These are phyloP conservation scores for Zygosaccharomyces sapae DNA, from an alignment of 1,139 yeast genomes.

Conservation along the genomic window DNA sequence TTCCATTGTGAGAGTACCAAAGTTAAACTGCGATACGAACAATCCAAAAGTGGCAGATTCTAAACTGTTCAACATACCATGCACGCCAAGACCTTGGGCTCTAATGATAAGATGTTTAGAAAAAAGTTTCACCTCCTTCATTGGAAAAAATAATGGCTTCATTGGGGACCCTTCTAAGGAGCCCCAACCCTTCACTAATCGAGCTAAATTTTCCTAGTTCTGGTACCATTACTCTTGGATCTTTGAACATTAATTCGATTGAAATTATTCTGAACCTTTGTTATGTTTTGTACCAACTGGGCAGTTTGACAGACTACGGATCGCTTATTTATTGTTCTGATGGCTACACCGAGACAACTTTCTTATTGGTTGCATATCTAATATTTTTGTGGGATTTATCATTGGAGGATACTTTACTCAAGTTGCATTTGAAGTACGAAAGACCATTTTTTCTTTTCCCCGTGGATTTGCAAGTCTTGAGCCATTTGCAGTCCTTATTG, in stretches of 20 bases:
- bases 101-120: conserved; percentile 45
- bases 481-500: conserved; percentile 60
- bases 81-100: conserved; percentile 40
- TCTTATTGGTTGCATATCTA: conserved; percentile 63
- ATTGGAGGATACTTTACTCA: conserved; percentile 48
- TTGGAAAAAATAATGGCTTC: conserved; percentile 19
- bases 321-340: conserved; percentile 71
- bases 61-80: conserved; percentile 30
- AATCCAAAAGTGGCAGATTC: conserved; percentile 25
- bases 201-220: conserved; percentile 77
- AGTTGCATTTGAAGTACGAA: conserved; percentile 57
- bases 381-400: conserved; percentile 59
- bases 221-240: conserved; percentile 73
- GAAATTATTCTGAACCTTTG: conserved; percentile 60
- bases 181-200: conserved; percentile 1
- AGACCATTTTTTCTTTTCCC: conserved; percentile 83
- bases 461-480: conserved; percentile 63
- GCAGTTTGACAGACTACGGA: conserved; percentile 14
- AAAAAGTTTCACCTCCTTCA: conserved; percentile 43
- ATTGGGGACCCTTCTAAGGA: conserved; percentile 3
- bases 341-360: conserved; percentile 88
- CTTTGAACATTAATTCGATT: conserved; percentile 44
- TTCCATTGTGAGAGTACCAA: conserved; percentile 44
- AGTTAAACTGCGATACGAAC: conserved; percentile 15
- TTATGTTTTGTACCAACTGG: conserved; percentile 34